These are phyloP conservation scores for Heliamphora pulchella DNA, from an alignment of 179 eudicot species.

Conservation along the genomic window DNA sequence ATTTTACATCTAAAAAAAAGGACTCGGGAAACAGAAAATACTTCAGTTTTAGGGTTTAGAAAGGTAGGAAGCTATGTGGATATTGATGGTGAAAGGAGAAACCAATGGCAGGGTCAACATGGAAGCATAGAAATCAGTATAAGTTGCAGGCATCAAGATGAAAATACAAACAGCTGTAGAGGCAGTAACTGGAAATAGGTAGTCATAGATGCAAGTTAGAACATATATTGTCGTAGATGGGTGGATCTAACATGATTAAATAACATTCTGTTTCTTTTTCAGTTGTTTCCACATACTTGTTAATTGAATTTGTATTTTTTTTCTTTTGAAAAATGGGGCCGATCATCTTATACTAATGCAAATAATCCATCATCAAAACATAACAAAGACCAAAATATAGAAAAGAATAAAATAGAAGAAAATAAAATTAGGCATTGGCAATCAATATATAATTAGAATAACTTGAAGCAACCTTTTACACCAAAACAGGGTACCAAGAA, in stretches of 20 bases:
- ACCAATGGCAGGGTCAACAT: not conserved
- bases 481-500: not conserved
- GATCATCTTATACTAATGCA: no score
- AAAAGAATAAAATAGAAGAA: not conserved
- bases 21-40: no score
- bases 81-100: not conserved
- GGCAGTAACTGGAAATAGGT: not conserved
- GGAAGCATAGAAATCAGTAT: not conserved
- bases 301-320: no score
- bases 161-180: not conserved
- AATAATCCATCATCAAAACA: not conserved
- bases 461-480: not conserved
- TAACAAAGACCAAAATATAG: not conserved
- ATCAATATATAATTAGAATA: no score
- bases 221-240: no score
- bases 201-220: not conserved
- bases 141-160: not conserved
- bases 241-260: no score
- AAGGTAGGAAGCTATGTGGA: not conserved
- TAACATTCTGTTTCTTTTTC: no score
- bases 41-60: not conserved
- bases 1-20: no score
- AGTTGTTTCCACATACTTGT: no score
- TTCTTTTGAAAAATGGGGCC: no score
- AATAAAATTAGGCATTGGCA: not conserved